Conservation (phyloP, 116 monocot species). For the Papilionanthe hybrid region DNA sequence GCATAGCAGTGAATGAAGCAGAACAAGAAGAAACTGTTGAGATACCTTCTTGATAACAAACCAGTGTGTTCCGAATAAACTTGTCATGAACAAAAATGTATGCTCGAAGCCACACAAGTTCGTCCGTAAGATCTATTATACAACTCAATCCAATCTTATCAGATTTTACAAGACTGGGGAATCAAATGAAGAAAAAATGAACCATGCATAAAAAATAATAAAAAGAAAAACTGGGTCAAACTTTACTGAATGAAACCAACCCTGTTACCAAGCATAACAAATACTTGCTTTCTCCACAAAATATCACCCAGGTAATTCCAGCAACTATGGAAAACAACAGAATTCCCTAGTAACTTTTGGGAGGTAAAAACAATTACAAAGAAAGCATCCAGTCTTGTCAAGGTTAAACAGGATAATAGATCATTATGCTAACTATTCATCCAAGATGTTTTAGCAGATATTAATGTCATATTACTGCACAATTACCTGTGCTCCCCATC, state of each 20-base stretch:
- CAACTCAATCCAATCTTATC: background rate
- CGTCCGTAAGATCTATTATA: background rate
- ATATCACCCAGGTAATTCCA: background rate
- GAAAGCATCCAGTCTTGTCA: background rate
- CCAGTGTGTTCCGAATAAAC: background rate
- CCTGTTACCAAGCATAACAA: background rate
- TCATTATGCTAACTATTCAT: background rate
- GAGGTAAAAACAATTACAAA: background rate
- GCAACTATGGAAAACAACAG: background rate
- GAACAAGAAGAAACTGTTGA: background rate
- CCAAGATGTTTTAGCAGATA: background rate
- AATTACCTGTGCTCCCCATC: conserved; percentile 92
- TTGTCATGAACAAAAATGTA: background rate
- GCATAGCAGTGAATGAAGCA: background rate
- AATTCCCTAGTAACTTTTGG: background rate
- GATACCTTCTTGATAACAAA: background rate
- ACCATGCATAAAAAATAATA: background rate
- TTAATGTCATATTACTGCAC: background rate
- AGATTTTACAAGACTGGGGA: background rate
- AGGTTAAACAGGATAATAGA: background rate
- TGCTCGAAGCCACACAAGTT: background rate
- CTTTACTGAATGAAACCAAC: background rate
- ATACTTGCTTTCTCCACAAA: background rate
- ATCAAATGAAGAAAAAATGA: background rate
- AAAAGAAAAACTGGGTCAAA: background rate